Evolutionary conservation across 2,329 filamentous ascomycete genomes (phyloP), one percentile per base, ranked within the genome.

Genomic region (Paecilomyces sp.): DNA sequence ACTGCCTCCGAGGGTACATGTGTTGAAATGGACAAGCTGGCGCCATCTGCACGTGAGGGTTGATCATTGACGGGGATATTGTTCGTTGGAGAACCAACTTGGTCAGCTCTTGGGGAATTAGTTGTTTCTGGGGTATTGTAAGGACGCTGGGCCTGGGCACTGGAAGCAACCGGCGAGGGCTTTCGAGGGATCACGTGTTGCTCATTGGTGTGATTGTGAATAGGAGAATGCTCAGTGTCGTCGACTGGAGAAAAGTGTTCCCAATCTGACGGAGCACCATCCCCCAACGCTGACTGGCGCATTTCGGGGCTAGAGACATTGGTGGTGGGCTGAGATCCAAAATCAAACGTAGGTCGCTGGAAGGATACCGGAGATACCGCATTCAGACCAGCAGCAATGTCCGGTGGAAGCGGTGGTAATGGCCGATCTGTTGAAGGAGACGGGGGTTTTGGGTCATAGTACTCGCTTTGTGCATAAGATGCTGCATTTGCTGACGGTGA

Each of bases 191-290:
- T 53, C 22, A 2, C 25, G 12, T 25, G 15, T 6, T 18, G 24
- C 25, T 2, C 51, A 13, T 30, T 30, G n/a, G 51, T 24, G 11
- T 53, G 6, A 25, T 53, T 15, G 7, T 53, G 51, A 30, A 13
- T 30, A 25, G 51, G 51, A 53, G 51, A 53, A 12, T 28, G 2
- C n/a, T 64, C 60, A 11, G 64, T 60, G 61, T 78, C 76, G 57
- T 79, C 75, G 51, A 77, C 64, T 24, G 69, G 66, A 4, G 68
- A 67, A 59, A 78, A 71, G 64, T 79, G 74, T 61, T 80, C 78
- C 79, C 78, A 80, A 60, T 80, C 79, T 3, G 79, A 80, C 3
- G 78, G 79, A 1, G 73, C 71, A 3, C 77, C 76, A 52, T 65
- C 64, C 1, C 77, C 77, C 34, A 80, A 63, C 12, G 74, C 75